Evolutionary conservation across 2,329 filamentous ascomycete species (phyloP).

Genomic region (Colletotrichum higginsianum): DNA sequence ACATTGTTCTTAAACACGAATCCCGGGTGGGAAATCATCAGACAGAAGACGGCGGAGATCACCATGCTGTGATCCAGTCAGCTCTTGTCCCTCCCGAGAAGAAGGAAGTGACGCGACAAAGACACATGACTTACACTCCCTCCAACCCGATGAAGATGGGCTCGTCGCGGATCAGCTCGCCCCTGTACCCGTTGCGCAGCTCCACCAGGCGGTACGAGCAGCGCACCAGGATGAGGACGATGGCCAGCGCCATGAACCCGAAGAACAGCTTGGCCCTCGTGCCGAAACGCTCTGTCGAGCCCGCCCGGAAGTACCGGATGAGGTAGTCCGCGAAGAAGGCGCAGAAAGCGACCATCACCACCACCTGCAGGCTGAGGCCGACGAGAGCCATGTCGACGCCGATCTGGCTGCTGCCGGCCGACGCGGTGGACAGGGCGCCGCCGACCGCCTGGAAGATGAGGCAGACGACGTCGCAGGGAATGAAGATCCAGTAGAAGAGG

Average conservation of each 20-base stretch:
- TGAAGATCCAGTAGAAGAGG: slow-evolving; percentile 61
- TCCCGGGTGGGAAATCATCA: too few relatives aligned
- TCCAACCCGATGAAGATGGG: slow-evolving; percentile 64
- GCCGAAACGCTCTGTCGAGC: slow-evolving; percentile 9
- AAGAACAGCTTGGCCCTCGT: slow-evolving; percentile 64
- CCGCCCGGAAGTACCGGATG: slow-evolving; percentile 45
- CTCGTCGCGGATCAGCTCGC: slow-evolving; percentile 64
- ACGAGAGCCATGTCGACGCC: too few relatives aligned
- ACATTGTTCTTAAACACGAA: too few relatives aligned
- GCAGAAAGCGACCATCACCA: slow-evolving; percentile 69
- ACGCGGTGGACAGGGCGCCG: slow-evolving; percentile 66
- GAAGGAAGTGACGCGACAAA: too few relatives aligned
- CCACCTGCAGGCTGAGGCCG: slow-evolving; percentile 70
- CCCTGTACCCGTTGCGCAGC: slow-evolving; percentile 69
- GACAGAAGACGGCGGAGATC: too few relatives aligned
- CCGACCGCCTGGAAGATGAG: slow-evolving; percentile 73
- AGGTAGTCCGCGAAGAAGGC: slow-evolving; percentile 62
- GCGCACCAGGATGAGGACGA: slow-evolving; percentile 69
- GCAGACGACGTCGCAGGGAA: slow-evolving; percentile 73
- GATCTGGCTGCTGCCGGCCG: slow-evolving; percentile 48
- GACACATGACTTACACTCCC: slow-evolving; percentile 48
- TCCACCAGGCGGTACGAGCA: slow-evolving; percentile 73
- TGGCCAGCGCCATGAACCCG: slow-evolving; percentile 64
- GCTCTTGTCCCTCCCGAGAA: too few relatives aligned
- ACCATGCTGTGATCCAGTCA: too few relatives aligned